Percentiles rank a stretch among this genome's conserved stretches.
These are phyloP conservation scores for Phyllosticta citribraziliensis DNA, from an alignment of 2,329 filamentous ascomycete genomes.

Conservation along the genomic window DNA sequence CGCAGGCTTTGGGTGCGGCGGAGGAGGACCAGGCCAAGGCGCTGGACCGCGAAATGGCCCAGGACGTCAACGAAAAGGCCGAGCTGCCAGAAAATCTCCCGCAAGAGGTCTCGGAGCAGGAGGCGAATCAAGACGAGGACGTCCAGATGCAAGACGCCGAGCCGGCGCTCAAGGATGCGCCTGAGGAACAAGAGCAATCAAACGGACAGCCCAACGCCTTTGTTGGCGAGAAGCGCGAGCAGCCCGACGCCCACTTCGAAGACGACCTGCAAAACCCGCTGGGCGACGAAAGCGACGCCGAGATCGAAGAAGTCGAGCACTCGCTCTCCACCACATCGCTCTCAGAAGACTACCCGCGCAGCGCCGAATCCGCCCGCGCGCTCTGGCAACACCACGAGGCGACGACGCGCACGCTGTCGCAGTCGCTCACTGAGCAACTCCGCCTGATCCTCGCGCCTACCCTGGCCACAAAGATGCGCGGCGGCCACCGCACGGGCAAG, in stretches of 20 bases:
- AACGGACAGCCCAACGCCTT: conserved; percentile 33
- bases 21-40: conserved; percentile 78
- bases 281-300: conserved; percentile 29
- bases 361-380: conserved; percentile 49
- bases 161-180: conserved; percentile 21
- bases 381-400: conserved; percentile 82
- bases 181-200: conserved; percentile 17
- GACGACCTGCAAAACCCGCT: conserved; percentile 31
- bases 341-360: conserved; percentile 26
- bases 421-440: conserved; percentile 86
- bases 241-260: conserved; percentile 17
- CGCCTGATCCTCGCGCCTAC: conserved; percentile 92
- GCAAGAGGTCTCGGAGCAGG: conserved; percentile 12
- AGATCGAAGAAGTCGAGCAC: conserved; percentile 38
- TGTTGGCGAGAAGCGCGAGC: conserved; percentile 34
- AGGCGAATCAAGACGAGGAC: conserved; percentile 25
- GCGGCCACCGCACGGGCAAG: conserved; percentile 94
- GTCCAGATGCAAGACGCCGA: conserved; percentile 37
- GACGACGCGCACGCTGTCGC: conserved; percentile 73
- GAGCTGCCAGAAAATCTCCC: conserved; percentile 28
- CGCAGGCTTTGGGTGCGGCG: conserved; percentile 83
- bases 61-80: conserved; percentile 53
- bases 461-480: conserved; percentile 88
- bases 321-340: conserved; percentile 38
- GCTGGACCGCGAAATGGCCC: conserved; percentile 79